Evolutionary conservation across 805 yeast species (phyloP).

Genomic region (Ogataea ganodermae): DNA sequence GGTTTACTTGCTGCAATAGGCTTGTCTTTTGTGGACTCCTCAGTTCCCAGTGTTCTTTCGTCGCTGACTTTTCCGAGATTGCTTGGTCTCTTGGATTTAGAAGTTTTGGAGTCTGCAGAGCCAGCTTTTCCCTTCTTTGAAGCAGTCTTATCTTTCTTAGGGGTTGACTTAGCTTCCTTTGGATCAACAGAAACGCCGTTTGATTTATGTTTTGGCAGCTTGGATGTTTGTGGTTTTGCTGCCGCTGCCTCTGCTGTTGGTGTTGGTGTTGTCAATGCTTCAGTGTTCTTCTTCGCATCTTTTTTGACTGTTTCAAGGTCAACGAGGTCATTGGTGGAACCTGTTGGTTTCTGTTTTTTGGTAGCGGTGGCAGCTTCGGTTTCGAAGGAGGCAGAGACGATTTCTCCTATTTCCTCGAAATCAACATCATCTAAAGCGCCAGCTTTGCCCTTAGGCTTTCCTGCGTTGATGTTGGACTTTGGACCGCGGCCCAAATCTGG

Average conservation of each 20-base stretch:
- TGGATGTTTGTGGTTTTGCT: not conserved
- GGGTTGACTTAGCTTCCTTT: not conserved
- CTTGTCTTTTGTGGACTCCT: slow-evolving; percentile 8
- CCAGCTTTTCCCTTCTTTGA: not conserved
- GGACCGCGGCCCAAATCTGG: slow-evolving; percentile 10
- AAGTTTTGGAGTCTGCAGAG: not conserved
- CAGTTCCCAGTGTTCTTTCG: slow-evolving; percentile 15
- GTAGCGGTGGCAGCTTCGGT: not conserved
- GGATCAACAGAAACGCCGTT: too few species aligned
- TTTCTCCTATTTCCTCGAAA: not conserved
- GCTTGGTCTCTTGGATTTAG: slow-evolving; percentile 16
- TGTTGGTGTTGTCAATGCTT: slow-evolving; percentile 1
- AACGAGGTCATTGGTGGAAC: not conserved
- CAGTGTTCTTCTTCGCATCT: not conserved
- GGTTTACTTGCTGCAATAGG: not conserved
- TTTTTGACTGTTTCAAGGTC: not conserved
- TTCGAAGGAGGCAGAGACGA: not conserved
- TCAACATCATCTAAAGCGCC: too few species aligned
- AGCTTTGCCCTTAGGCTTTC: not conserved
- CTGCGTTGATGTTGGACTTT: not conserved
- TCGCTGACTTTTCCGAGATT: slow-evolving; percentile 16
- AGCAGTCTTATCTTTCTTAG: not conserved
- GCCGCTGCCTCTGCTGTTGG: not conserved
- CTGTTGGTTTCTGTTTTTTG: not conserved
- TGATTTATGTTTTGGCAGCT: not conserved